Evolutionary conservation across 306 rosid species (phyloP).

Genomic region (Mucuna pruriens): DNA sequence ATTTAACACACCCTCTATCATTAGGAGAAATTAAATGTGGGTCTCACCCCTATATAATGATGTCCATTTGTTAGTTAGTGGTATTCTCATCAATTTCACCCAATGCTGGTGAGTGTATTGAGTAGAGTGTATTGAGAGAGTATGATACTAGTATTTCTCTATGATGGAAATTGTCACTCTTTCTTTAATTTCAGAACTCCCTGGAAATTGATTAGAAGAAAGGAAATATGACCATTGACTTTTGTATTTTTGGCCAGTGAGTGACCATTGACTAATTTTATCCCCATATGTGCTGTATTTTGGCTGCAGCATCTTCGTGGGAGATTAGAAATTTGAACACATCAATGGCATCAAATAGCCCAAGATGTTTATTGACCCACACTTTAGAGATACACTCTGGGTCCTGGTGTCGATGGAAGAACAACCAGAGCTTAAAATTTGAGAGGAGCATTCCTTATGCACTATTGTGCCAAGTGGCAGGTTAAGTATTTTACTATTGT

Average conservation of each 20-base stretch:
- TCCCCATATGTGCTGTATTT: slow-evolving; percentile 30
- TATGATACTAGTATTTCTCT: background rate
- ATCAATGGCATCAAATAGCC: slow-evolving; percentile 57
- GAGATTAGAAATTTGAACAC: slow-evolving; percentile 77
- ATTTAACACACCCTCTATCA: background rate
- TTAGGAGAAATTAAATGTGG: background rate
- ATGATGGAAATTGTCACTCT: background rate
- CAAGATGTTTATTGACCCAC: slow-evolving; percentile 87
- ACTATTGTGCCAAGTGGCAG: slow-evolving; percentile 88
- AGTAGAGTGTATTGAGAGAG: background rate
- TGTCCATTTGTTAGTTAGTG: background rate
- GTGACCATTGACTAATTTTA: slow-evolving; percentile 31
- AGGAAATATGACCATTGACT: slow-evolving; percentile 14
- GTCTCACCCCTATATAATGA: background rate
- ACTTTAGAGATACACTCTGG: slow-evolving; percentile 80
- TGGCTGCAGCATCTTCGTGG: slow-evolving; percentile 85
- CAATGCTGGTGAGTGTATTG: background rate
- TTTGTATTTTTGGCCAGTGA: slow-evolving; percentile 8
- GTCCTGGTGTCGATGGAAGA: slow-evolving; percentile 84
- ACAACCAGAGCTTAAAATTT: slow-evolving; percentile 65
- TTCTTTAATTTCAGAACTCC: slow-evolving; percentile 27
- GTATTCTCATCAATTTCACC: background rate
- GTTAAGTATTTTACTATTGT: slow-evolving; percentile 51
- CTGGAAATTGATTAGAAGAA: slow-evolving; percentile 7
- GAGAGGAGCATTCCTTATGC: slow-evolving; percentile 87